phyloP scores from a whole-genome alignment of 2,329 filamentous ascomycete genomes.

The Fusarium cicatricum region DNA sequence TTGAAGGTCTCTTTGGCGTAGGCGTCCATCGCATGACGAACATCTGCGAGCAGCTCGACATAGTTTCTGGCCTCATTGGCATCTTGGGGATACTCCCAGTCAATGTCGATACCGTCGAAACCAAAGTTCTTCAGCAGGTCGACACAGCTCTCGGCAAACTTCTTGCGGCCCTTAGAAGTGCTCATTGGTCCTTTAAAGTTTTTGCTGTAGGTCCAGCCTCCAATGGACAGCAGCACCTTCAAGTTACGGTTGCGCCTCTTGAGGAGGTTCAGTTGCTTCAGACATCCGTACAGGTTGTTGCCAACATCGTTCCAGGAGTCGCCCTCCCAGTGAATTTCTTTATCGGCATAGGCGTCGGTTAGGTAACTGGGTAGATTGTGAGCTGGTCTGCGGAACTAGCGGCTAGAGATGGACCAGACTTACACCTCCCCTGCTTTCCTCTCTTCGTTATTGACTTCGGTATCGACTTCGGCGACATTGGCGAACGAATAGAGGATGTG shows the following conservation, averaged over 20 bases:
- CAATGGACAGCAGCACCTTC: constrained; percentile 86
- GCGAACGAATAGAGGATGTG: constrained; percentile 93
- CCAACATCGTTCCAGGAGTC: constrained; percentile 76
- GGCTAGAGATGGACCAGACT: constrained; percentile 23
- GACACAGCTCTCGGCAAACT: constrained; percentile 78
- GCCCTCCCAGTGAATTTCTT: constrained; percentile 77
- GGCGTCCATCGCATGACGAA: constrained; percentile 65
- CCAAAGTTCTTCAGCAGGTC: constrained; percentile 81
- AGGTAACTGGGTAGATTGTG: constrained; percentile 51
- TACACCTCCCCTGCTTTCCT: constrained; percentile 85
- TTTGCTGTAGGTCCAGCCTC: constrained; percentile 90
- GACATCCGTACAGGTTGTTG: constrained; percentile 85
- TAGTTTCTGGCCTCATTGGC: constrained; percentile 63
- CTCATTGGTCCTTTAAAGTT: constrained; percentile 83
- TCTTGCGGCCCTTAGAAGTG: constrained; percentile 71
- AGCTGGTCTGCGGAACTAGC: not conserved
- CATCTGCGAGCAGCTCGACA: constrained; percentile 65
- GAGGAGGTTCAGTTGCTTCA: constrained; percentile 87
- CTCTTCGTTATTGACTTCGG: no score
- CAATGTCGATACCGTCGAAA: constrained; percentile 75
- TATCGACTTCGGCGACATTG: no score
- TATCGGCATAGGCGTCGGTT: constrained; percentile 71
- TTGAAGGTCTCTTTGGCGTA: no score
- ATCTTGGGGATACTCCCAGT: constrained; percentile 73
- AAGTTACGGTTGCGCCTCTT: constrained; percentile 84